Evolutionary conservation across 2,329 filamentous ascomycete species (phyloP).

Genomic region (Fusarium sp.): DNA sequence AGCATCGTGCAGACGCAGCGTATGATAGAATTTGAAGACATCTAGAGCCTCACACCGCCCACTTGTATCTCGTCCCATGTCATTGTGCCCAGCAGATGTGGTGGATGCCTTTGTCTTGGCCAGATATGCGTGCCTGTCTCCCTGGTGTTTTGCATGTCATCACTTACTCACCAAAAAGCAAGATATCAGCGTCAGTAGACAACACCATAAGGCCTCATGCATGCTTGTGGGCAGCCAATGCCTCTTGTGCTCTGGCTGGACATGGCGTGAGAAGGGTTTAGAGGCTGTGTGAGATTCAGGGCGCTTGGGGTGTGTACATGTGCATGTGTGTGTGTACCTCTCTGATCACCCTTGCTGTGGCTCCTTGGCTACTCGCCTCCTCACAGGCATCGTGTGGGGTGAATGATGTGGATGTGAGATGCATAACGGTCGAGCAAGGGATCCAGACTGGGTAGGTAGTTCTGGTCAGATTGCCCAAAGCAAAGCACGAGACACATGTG

Average conservation of each 20-base stretch:
- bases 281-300: slow-evolving; percentile 40
- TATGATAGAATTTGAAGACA: slow-evolving; percentile 19
- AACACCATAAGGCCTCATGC: slow-evolving; percentile 19
- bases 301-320: slow-evolving; percentile 28
- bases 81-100: background rate
- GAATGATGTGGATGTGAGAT: slow-evolving; percentile 2
- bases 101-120: slow-evolving; percentile 2
- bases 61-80: background rate
- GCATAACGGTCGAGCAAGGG: slow-evolving; percentile 10
- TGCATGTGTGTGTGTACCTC: background rate
- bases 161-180: slow-evolving; percentile 14
- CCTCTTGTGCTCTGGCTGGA: slow-evolving; percentile 8
- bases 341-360: slow-evolving; percentile 20
- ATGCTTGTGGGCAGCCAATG: slow-evolving; percentile 25
- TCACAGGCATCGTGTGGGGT: slow-evolving; percentile 14
- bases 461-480: slow-evolving; percentile 3
- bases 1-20: slow-evolving; percentile 17
- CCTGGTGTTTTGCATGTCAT: slow-evolving; percentile 8
- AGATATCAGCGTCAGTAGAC: slow-evolving; percentile 1
- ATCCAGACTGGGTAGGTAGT: background rate
- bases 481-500: slow-evolving; percentile 1
- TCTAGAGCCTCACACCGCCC: background rate
- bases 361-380: slow-evolving; percentile 19
- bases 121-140: slow-evolving; percentile 5
- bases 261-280: slow-evolving; percentile 28